Percentiles rank a stretch among this genome's conserved stretches.
Evolutionary conservation across 2,329 filamentous ascomycete species (phyloP).

Genomic region (Ophidiomyces ophidiicola): DNA sequence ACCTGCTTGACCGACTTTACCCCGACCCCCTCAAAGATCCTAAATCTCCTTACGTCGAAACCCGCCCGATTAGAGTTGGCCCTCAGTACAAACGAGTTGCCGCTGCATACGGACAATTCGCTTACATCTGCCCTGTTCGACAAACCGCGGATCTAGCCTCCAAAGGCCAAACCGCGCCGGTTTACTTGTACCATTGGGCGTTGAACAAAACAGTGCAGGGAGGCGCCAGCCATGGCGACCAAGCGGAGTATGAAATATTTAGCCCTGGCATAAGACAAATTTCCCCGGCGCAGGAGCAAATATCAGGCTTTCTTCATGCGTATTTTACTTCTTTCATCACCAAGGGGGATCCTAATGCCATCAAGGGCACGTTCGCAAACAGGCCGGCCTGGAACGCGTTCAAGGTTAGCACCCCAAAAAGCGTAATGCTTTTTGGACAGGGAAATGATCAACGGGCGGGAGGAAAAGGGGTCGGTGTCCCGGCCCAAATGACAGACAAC

Average conservation of each 20-base stretch:
- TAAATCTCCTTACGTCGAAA: constrained; percentile 33
- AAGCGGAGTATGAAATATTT: constrained; percentile 38
- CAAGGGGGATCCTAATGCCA: constrained; percentile 35
- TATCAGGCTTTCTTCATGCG: constrained; percentile 35
- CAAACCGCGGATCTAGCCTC: constrained; percentile 35
- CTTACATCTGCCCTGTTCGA: constrained; percentile 39
- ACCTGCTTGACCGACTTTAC: constrained; percentile 48
- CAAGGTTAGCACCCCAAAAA: constrained; percentile 17
- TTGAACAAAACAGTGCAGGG: constrained; percentile 33
- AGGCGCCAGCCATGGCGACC: constrained; percentile 40
- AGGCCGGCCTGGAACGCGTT: constrained; percentile 31
- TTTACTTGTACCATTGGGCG: constrained; percentile 46
- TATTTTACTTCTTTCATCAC: constrained; percentile 41
- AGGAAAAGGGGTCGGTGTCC: constrained; percentile 26
- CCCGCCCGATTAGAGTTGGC: constrained; percentile 27
- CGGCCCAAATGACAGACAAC: constrained; percentile 33
- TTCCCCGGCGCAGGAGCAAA: constrained; percentile 32
- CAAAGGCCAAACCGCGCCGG: constrained; percentile 23
- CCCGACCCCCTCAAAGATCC: constrained; percentile 42
- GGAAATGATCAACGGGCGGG: constrained; percentile 41
- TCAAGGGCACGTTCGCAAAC: constrained; percentile 20
- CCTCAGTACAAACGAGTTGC: constrained; percentile 42
- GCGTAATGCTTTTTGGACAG: constrained; percentile 37
- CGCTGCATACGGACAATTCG: constrained; percentile 40
- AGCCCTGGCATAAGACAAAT: constrained; percentile 25